phyloP scores from a whole-genome alignment of 2,329 filamentous ascomycete genomes.

The Calonectria pseudoreteaudii region DNA sequence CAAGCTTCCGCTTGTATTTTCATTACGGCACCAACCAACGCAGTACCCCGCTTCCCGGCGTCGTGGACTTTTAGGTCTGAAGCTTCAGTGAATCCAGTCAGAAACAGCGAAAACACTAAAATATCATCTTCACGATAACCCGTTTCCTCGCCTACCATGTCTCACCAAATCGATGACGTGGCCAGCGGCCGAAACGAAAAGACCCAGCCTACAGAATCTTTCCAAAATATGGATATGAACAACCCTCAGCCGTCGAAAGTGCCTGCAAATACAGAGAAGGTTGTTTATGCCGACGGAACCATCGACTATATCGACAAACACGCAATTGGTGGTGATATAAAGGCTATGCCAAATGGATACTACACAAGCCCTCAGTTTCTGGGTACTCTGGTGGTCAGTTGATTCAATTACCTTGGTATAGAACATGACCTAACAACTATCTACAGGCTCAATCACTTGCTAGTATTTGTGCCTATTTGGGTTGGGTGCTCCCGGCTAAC shows the following conservation, averaged over 20 bases:
- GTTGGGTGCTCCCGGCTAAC: slow-evolving; percentile 51
- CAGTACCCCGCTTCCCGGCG: slow-evolving; percentile 7
- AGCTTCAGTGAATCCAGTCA: background rate
- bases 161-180: slow-evolving; percentile 2
- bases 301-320: slow-evolving; percentile 55
- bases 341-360: slow-evolving; percentile 55
- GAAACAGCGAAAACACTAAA: background rate
- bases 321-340: slow-evolving; percentile 55
- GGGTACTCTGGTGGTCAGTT: slow-evolving; percentile 51
- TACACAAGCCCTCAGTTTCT: slow-evolving; percentile 54
- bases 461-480: slow-evolving; percentile 49
- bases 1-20: background rate
- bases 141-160: slow-evolving; percentile 4
- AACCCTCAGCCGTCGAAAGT: slow-evolving; percentile 16
- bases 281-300: slow-evolving; percentile 53
- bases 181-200: slow-evolving; percentile 16
- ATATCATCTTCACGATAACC: background rate
- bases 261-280: slow-evolving; percentile 41
- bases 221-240: slow-evolving; percentile 20
- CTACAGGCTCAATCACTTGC: slow-evolving; percentile 47
- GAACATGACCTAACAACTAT: background rate
- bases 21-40: background rate
- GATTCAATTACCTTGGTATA: background rate
- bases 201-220: slow-evolving; percentile 1
- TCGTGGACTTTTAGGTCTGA: slow-evolving; percentile 17